Evolutionary conservation across 1,284 basidiomycete genomes (phyloP), one percentile per base, ranked within the genome.

Genomic region (Ceratobasidium sp.): DNA sequence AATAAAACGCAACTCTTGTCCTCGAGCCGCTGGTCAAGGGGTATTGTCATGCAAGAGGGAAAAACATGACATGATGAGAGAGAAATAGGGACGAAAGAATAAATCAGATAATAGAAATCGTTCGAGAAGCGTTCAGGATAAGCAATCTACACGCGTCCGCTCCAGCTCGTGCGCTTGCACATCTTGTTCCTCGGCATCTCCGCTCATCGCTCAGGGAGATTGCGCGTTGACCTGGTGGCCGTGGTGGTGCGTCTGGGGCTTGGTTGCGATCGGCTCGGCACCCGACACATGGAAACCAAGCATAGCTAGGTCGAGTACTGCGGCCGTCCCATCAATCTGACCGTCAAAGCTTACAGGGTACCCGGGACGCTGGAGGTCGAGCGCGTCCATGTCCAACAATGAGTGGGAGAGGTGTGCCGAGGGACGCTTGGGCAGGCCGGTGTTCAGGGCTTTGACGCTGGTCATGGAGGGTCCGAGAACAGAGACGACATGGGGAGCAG

Each of bases 141-240:
- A 30, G 48, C 14, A 62, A 73, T 75, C 73, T 75, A 75, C 46
- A 75, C 48, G 73, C 73, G 60, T 60, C 68, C 50, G 68, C 68
- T 70, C 68, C 73, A 75, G 73, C 73, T 66, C 23, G 60, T 75
- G 73, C 73, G 73, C 62, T 66, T 66, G 60, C 60, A 46, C 73
- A 75, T 65, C 73, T 75, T 75, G 50, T 30, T 64, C 62, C 12
- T 66, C 62, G 50, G 33, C 73, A 54, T 65, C 62, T 7, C 48
- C 50, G 27, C 14, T 35, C 70, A 41, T 75, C 62, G 73, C 73
- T 75, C 18, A 60, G 73, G 16, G 62, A 64, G 62, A 66, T 75
- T 33, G 62, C 60, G 50, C 62, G 55, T 30, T 54, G 62, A 46
- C 44, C 18, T 35, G 30, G 23, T 68, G 66, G 30, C 48, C 66